These are phyloP conservation scores for Anethum foeniculum DNA, from an alignment of 140 eudicot genomes.

Conservation along the genomic window DNA sequence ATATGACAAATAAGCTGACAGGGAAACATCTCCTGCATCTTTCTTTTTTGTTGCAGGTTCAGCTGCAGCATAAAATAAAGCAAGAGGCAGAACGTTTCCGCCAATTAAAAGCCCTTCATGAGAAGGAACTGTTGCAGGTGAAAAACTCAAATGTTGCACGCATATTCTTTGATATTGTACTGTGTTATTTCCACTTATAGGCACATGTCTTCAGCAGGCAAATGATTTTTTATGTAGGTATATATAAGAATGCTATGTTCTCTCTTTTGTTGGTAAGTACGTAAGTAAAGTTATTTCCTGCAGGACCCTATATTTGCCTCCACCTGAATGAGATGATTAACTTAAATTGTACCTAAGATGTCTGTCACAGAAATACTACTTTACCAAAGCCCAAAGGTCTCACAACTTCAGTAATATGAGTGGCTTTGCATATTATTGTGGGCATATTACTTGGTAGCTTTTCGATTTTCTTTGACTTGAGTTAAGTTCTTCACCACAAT, in stretches of 20 bases:
- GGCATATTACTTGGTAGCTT: not conserved
- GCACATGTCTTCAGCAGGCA: not conserved
- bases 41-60: constrained; percentile 38
- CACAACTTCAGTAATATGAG: not conserved
- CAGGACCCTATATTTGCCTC: not conserved
- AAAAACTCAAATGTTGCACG: not conserved
- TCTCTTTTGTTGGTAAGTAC: not conserved
- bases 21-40: not conserved
- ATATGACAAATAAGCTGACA: constrained; percentile 3
- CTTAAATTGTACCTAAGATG: not conserved
- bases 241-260: not conserved
- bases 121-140: constrained; percentile 86
- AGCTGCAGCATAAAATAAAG: constrained; percentile 78
- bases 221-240: not conserved
- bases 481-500: not conserved
- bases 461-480: not conserved
- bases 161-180: not conserved
- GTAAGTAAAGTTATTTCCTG: not conserved
- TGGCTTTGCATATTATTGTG: not conserved
- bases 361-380: not conserved
- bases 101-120: constrained; percentile 72
- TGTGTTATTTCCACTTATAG: not conserved
- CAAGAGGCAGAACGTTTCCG: constrained; percentile 86
- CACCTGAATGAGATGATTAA: not conserved
- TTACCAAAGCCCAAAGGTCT: not conserved